Evolutionary conservation across 2,329 filamentous ascomycete genomes (phyloP).

Genomic region (Fusarium sterilihyphosum): DNA sequence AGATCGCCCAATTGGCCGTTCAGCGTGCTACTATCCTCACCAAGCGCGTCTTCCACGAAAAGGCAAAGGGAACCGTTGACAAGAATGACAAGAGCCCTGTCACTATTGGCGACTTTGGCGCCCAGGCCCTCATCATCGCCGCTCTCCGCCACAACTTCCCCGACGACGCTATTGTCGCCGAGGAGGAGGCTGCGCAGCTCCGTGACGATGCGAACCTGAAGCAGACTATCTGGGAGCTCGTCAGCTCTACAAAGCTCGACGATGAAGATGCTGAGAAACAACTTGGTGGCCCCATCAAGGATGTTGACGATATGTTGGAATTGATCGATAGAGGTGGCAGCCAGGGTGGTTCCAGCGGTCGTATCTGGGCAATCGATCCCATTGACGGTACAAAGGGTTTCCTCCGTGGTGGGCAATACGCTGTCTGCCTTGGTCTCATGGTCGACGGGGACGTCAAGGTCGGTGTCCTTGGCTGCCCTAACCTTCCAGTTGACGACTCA

Average conservation of each 20-base stretch:
- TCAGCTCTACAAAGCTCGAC: constrained; percentile 75
- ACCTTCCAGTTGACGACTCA: constrained; percentile 87
- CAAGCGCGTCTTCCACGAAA: constrained; percentile 73
- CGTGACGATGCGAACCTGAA: constrained; percentile 75
- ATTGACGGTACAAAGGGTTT: constrained; percentile 99
- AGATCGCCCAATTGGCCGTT: constrained; percentile 87
- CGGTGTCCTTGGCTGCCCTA: constrained; percentile 94
- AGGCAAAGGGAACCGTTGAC: constrained; percentile 87
- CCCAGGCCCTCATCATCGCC: constrained; percentile 93
- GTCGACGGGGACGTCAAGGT: constrained; percentile 94
- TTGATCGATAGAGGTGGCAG: constrained; percentile 75
- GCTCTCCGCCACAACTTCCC: constrained; percentile 93
- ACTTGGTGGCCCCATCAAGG: constrained; percentile 74
- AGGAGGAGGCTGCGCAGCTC: constrained; percentile 89
- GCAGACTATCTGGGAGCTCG: constrained; percentile 81
- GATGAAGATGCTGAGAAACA: constrained; percentile 67
- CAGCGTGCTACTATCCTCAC: constrained; percentile 74
- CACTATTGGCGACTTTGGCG: constrained; percentile 97
- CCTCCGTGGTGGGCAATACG: constrained; percentile 94
- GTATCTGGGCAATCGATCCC: constrained; percentile 96
- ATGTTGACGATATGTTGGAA: constrained; percentile 72
- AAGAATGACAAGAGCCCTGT: constrained; percentile 98
- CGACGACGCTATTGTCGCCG: constrained; percentile 88
- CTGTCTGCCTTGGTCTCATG: constrained; percentile 90
- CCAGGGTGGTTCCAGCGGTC: constrained; percentile 75